phyloP scores from a whole-genome alignment of 2,329 filamentous ascomycete species.

The Curvularia hawaiiensis region DNA sequence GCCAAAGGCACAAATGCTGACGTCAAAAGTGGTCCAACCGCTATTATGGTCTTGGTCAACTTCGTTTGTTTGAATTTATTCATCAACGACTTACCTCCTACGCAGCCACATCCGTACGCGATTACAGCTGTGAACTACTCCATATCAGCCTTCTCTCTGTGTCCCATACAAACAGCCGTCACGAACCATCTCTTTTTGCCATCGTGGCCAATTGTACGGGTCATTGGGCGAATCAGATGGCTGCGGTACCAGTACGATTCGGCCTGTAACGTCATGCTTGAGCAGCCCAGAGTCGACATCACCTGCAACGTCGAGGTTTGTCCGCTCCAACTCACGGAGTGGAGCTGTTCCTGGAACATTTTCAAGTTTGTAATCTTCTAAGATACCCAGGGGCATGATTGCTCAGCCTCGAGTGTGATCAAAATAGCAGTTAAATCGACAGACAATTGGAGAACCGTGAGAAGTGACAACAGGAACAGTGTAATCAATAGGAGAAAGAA shows the following conservation, averaged over 20 bases:
- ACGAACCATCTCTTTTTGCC: constrained; percentile 31
- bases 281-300: constrained; percentile 24
- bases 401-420: neutral
- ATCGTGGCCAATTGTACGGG: constrained; percentile 57
- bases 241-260: constrained; percentile 58
- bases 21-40: constrained; percentile 31
- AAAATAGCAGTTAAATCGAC: neutral
- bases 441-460: neutral
- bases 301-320: constrained; percentile 20
- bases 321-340: constrained; percentile 24
- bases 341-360: constrained; percentile 33
- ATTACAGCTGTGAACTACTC: constrained; percentile 27
- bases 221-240: constrained; percentile 57
- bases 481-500: neutral
- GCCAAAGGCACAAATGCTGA: constrained; percentile 31
- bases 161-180: fast-evolving
- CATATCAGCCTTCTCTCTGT: neutral
- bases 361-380: constrained; percentile 29
- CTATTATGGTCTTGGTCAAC: constrained; percentile 4
- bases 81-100: constrained; percentile 22
- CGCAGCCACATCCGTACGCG: constrained; percentile 30
- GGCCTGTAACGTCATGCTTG: constrained; percentile 34
- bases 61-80: neutral
- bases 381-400: constrained; percentile 31
- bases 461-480: neutral